Evolutionary conservation across 805 yeast genomes (phyloP), one percentile per base, ranked within the genome.

Genomic region (Yueomyces sp.): DNA sequence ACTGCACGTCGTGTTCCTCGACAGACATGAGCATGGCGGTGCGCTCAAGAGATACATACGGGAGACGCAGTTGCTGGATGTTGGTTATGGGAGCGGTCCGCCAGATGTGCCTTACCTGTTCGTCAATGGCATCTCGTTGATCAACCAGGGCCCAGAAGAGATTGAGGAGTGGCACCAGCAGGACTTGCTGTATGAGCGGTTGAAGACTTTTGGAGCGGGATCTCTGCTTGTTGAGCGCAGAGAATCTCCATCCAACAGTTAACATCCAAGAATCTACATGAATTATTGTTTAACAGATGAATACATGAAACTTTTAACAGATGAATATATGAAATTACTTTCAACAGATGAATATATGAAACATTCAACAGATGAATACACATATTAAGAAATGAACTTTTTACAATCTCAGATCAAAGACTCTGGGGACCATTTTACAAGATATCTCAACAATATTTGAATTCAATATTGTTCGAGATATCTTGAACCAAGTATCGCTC

Each of bases 1-100:
- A 38, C 85, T 87, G 1, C 62, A 71, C 4, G 69, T 83, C 42
- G 86, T 87, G 11, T 96, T 88, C 57, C 68, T 87, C 42, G 95
- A 87, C 60, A 71, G 69, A 54, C 94, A 86, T 59, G 67, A 70
- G 37, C 70, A 84, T 56, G 96, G 96, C 2, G 57, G 64, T 3
- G 78, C 71, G 49, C 69, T 88, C 48, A 95, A 86, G 62, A 72
- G 68, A 26, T 81, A 80, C 57, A 70, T 87, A 44, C 39, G 37
- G 26, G 34, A 29, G 6, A 37, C 37, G n/a, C 19, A 19, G 19
- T 19, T 19, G 19, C 19, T 19, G 19, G 26, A 33, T 2, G 12
- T 27, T 26, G 37, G 33, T 36, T 28, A 37, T 28, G 33, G 33
- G 11, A 36, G 26, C 29, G 36, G 37, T 32, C 19, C 27, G 8